Conservation (phyloP, 2,329 filamentous ascomycete species). For the Ophioceras dolichostomum region DNA sequence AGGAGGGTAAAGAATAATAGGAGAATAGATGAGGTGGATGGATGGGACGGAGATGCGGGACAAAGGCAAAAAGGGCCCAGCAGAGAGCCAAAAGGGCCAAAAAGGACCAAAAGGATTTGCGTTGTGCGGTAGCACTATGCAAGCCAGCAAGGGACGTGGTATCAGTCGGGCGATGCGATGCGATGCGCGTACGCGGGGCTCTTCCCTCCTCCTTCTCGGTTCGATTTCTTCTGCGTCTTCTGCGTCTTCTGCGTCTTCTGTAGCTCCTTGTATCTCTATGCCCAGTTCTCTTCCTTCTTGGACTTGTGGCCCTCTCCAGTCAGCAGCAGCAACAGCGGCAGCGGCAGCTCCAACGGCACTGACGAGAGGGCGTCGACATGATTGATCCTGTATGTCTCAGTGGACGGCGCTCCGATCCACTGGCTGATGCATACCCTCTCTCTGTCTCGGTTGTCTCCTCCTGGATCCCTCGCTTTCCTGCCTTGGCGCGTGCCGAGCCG, state of each 20-base stretch:
- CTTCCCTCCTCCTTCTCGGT: neutral
- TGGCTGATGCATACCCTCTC: neutral
- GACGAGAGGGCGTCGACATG: neutral
- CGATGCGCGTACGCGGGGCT: neutral
- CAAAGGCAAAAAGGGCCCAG: too few species aligned
- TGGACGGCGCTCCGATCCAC: neutral
- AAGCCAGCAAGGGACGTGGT: neutral
- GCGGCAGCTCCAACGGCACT: neutral
- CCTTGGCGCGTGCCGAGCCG: neutral
- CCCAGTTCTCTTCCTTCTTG: too few species aligned
- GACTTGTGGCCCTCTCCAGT: too few species aligned
- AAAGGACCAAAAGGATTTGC: neutral
- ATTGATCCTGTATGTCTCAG: slow-evolving; percentile 1
- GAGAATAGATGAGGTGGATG: neutral
- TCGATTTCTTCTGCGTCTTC: neutral
- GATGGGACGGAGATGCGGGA: neutral
- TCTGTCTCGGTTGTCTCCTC: neutral
- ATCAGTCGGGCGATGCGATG: neutral
- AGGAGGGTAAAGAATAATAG: neutral
- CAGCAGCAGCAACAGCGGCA: neutral
- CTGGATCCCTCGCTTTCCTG: neutral
- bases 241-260: neutral
- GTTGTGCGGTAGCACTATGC: slow-evolving; percentile 2
- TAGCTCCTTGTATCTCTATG: too few species aligned
- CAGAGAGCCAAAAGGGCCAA: neutral